Evolutionary conservation across 1,284 basidiomycete genomes (phyloP).

Genomic region (Stygiomarasmius scandens): DNA sequence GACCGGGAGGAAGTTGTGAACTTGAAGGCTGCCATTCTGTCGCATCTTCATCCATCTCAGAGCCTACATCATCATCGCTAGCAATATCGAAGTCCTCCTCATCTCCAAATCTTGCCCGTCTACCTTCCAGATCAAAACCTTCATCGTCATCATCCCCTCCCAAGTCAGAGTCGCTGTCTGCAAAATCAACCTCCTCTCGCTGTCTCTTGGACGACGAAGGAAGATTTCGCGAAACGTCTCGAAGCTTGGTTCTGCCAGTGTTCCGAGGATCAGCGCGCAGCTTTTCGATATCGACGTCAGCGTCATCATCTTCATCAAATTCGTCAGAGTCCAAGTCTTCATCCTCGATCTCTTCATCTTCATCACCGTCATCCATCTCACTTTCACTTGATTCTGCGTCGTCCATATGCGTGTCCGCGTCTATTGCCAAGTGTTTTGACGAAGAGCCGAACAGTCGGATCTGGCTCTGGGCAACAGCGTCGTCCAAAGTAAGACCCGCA

Average conservation of each 20-base stretch:
- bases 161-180: conserved; percentile 80
- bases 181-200: conserved; percentile 63
- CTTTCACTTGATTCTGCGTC: conserved; percentile 30
- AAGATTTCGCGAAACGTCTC: conserved; percentile 51
- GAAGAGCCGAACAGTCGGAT: conserved; percentile 89
- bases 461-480: conserved; percentile 78
- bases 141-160: conserved; percentile 55
- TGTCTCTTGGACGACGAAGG: conserved; percentile 37
- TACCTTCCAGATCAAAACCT: conserved; percentile 10
- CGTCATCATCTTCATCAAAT: conserved; percentile 27
- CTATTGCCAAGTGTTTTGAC: conserved; percentile 53
- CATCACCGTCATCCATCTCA: conserved; percentile 27
- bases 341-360: conserved; percentile 28
- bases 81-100: conserved; percentile 62
- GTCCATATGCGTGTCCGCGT: conserved; percentile 31
- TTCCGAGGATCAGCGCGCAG: conserved; percentile 28
- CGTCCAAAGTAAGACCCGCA: conserved; percentile 80
- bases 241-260: conserved; percentile 34
- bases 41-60: conserved; percentile 43
- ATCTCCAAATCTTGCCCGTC: conserved; percentile 41
- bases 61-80: conserved; percentile 51
- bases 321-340: conserved; percentile 31
- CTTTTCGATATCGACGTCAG: conserved; percentile 12
- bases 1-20: conserved; percentile 41
- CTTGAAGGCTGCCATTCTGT: conserved; percentile 70